Base-by-base conservation (phyloP, 495 filamentous ascomycete species). In the Daldinia bambusicola region DNA sequence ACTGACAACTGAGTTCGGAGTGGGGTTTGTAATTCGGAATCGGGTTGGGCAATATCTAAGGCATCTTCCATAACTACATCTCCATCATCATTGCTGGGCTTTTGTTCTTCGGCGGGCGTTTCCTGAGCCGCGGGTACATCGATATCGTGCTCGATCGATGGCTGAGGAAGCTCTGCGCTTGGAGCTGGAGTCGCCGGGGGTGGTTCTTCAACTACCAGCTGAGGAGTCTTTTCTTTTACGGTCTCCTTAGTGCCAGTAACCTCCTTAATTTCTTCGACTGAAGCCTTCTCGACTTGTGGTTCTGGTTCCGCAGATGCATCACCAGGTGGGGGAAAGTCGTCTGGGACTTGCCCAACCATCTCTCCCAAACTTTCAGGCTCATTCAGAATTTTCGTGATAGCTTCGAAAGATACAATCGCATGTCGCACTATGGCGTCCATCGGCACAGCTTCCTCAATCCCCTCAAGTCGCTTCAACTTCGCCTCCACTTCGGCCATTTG, bases 401-500 rank as follows among this genome's bases (percentile, higher is more conserved):
- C 75, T 31, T 74, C 75, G 41, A 81, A 73, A 2, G 79, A 75
- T 26, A 77, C 68, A n/a, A 61, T 64, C 4, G 78, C 77, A 53
- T 81, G 82, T 9, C 77, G 76, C 30, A 63, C 55, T 31, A 80
- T 66, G 7, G 64, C 64, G 43, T 72, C 62, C 30, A 74, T 65
- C 8, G 77, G 76, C 6, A 77, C 61, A 14, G 50, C 48, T 22
- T 77, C 69, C 32, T 75, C 70, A 4, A 71, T 66, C 14, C 72
- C 74, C 59, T 80, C 72, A 16, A 84, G 60, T 43, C 80, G 77
- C 52, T 76, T 75, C 26, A 87, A 67, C 30, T 86, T 78, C 1
- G 67, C 69, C 34, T 85, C 79, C 1, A 77, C 66, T 53, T 85
- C 80, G 7, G 71, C 67, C 59, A 86, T 85, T 61, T 83, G 74